Percentiles rank a stretch among this genome's conserved stretches.
These are phyloP conservation scores for Medicago ruthenica DNA, from an alignment of 306 rosid species.

Conservation along the genomic window DNA sequence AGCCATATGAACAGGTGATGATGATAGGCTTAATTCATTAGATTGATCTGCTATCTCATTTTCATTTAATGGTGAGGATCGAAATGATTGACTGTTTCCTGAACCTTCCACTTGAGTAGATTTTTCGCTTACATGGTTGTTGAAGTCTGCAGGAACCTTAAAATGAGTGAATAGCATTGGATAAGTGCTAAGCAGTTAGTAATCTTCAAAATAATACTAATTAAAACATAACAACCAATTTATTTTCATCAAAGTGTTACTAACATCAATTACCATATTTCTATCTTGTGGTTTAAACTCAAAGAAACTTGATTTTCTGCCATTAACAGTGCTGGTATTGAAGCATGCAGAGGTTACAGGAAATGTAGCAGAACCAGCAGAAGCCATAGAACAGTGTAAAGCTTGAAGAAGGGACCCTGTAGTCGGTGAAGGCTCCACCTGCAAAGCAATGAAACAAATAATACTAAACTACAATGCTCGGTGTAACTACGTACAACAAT, in stretches of 20 bases:
- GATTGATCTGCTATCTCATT: conserved; percentile 64
- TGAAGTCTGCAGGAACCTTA: conserved; percentile 79
- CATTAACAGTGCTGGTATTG: conserved; percentile 52
- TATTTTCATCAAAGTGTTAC: conserved; percentile 12
- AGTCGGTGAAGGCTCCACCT: conserved; percentile 98
- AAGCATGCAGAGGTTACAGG: conserved; percentile 60
- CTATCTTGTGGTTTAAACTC: conserved; percentile 69
- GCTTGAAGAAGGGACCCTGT: conserved; percentile 83
- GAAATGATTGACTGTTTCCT: conserved; percentile 57
- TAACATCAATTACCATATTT: conserved; percentile 66
- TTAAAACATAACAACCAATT: conserved; percentile 25
- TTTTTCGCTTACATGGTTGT: conserved; percentile 54
- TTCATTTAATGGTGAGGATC: conserved; percentile 61
- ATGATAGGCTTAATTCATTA: conserved; percentile 62
- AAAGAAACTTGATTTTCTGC: conserved; percentile 69
- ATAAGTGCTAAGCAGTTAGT: conserved; percentile 44
- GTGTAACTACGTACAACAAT: conserved; percentile 26
- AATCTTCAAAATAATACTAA: conserved; percentile 29
- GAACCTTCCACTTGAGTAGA: conserved; percentile 65
- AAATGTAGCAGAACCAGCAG: conserved; percentile 55
- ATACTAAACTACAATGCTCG: conserved; percentile 32
- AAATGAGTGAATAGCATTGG: conserved; percentile 58
- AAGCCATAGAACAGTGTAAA: conserved; percentile 52
- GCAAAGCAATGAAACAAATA: conserved; percentile 46
- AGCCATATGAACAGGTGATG: conserved; percentile 62